Evolutionary conservation across 805 yeast species (phyloP).

Genomic region (Candida jianshihensis): DNA sequence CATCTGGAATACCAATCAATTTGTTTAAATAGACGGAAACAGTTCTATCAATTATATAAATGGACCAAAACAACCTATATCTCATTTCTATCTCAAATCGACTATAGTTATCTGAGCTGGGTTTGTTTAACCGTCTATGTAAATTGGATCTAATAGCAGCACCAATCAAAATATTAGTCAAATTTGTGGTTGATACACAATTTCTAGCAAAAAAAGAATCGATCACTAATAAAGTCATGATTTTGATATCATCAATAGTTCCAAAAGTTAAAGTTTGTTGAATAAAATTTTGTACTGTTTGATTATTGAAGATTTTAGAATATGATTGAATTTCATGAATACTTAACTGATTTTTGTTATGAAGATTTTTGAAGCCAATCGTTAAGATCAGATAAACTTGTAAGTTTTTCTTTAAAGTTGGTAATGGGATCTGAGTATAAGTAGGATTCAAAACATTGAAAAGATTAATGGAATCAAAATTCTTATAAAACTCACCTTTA

Average conservation of each 20-base stretch:
- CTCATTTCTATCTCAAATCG: slow-evolving; percentile 32
- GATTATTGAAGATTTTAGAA: slow-evolving; percentile 7
- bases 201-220: slow-evolving; percentile 47
- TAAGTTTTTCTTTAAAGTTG: slow-evolving; percentile 9
- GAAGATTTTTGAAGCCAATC: slow-evolving; percentile 17
- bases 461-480: slow-evolving; percentile 9
- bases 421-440: slow-evolving; percentile 1
- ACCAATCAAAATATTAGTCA: slow-evolving; percentile 42
- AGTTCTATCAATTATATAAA: slow-evolving; percentile 40
- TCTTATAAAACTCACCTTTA: slow-evolving; percentile 8
- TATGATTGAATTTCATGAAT: slow-evolving; percentile 7
- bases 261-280: slow-evolving; percentile 27
- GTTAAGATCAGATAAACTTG: slow-evolving; percentile 13
- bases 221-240: slow-evolving; percentile 40
- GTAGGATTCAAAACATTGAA: slow-evolving; percentile 13
- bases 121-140: slow-evolving; percentile 28
- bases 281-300: slow-evolving; percentile 4
- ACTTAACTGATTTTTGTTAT: slow-evolving; percentile 5
- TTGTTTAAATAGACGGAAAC: slow-evolving; percentile 46
- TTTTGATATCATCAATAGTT: slow-evolving; percentile 35
- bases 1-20: slow-evolving; percentile 42
- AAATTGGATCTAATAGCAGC: slow-evolving; percentile 39
- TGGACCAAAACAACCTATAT: slow-evolving; percentile 42
- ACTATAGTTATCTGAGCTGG: slow-evolving; percentile 9
- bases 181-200: slow-evolving; percentile 48